Percentiles rank a stretch among this genome's conserved stretches.
Conservation (phyloP, 768 basidiomycete species). For the Lentinula detonsa region DNA sequence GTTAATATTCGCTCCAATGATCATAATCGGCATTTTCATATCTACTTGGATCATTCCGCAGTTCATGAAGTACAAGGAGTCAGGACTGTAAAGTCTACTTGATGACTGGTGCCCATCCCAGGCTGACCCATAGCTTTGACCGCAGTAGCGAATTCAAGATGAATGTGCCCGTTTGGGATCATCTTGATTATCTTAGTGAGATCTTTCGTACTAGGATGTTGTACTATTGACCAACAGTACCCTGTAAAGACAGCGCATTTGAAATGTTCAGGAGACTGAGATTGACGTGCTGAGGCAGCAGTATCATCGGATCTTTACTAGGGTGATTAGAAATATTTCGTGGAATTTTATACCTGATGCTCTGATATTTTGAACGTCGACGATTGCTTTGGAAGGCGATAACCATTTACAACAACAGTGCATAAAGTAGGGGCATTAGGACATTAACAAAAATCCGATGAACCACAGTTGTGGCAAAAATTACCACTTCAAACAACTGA, state of each 20-base stretch:
- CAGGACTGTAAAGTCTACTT: no score
- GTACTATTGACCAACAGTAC: not conserved
- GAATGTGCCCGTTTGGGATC: slow-evolving; percentile 14
- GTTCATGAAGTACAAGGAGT: no score
- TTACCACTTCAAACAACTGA: not conserved
- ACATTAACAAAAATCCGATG: not conserved
- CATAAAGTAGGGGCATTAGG: not conserved
- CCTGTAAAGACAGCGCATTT: not conserved
- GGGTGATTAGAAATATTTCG: not conserved
- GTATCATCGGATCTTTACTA: not conserved
- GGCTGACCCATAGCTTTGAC: no score
- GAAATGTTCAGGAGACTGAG: not conserved
- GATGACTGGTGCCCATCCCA: no score
- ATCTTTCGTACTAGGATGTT: slow-evolving; percentile 8
- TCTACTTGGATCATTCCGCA: no score
- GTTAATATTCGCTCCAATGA: no score
- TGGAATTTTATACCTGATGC: no score
- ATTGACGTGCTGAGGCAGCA: not conserved
- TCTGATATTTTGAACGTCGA: no score
- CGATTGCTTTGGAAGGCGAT: not conserved
- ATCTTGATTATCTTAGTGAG: slow-evolving; percentile 11
- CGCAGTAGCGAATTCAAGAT: slow-evolving; percentile 8
- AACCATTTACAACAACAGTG: not conserved
- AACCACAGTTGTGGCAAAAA: not conserved
- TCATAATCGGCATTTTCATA: no score